phyloP scores from a whole-genome alignment of 75 land plant species.

The Selaginella moellendorffii region DNA sequence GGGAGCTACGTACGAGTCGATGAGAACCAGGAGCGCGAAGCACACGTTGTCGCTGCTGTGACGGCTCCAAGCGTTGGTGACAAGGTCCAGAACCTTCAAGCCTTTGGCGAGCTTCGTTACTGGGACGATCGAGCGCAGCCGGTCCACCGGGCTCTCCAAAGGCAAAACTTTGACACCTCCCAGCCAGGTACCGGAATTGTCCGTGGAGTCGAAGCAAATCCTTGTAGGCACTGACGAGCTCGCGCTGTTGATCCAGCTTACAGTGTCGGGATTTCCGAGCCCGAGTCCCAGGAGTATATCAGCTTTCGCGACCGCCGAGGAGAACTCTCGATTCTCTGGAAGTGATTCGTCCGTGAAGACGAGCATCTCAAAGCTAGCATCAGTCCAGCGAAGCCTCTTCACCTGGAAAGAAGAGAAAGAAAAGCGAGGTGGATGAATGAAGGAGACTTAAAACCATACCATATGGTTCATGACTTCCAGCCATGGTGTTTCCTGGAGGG shows the following conservation, averaged over 20 bases:
- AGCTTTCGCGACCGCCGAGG: conserved; percentile 15
- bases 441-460: no score
- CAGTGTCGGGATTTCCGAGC: neutral
- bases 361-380: conserved; percentile 56
- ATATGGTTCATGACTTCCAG: conserved; percentile 83
- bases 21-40: conserved; percentile 63
- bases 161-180: conserved; percentile 37
- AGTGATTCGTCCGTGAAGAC: conserved; percentile 40
- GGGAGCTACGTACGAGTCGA: conserved; percentile 73
- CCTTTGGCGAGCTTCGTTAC: conserved; percentile 26
- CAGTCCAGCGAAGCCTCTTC: conserved; percentile 62
- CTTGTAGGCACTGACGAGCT: conserved; percentile 31
- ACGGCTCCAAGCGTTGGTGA: conserved; percentile 76
- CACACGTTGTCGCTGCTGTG: conserved; percentile 71
- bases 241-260: neutral
- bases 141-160: conserved; percentile 23
- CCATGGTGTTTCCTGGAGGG: conserved; percentile 54
- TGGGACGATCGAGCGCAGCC: conserved; percentile 13
- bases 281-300: conserved; percentile 46
- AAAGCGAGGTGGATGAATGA: no score
- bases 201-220: conserved; percentile 51
- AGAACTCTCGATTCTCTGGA: conserved; percentile 8
- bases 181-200: conserved; percentile 37
- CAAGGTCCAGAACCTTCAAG: conserved; percentile 34
- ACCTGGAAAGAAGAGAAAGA: conserved; percentile 41